Base-by-base conservation (phyloP, 2,329 filamentous ascomycete genomes). In the Sporothrix euskadiensis region DNA sequence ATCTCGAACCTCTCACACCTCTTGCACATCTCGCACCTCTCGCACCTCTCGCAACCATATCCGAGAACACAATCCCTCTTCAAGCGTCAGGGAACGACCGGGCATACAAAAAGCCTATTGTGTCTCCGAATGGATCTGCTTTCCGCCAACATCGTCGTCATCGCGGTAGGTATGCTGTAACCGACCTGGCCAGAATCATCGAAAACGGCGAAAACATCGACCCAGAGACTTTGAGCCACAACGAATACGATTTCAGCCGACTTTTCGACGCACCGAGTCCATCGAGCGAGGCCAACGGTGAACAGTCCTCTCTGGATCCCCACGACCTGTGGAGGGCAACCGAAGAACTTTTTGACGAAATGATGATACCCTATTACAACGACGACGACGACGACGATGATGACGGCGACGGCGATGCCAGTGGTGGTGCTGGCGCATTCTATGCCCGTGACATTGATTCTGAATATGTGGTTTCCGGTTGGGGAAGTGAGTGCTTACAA, bases 401-500 rank as follows among this genome's bases (percentile, higher is more conserved):
- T 35, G 75, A 69, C 30, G 73, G 74, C 74, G 32, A 77, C 44
- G 73, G 77, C 73, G 76, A 79, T 59, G 73, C 75, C 69, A 77
- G 80, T 49, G 76, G 87, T 85, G 90, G 91, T 88, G 89, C 91
- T 84, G 85, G 85, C 80, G 85, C 88, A 81, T 85, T 88, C 79
- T 81, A 86, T 85, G 85, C 82, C 71, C 78, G 78, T 75, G 78
- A 79, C 82, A 81, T 85, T 81, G 86, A 92, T 79, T 80, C 86
- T 74, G 86, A 86, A 83, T 92, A 89, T 82, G 82, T 92, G 85
- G 89, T 92, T 81, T 90, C 88, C 78, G 91, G 90, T 74, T 94
- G 90, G 91, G 90, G 87, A 82, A 88, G 88, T 84, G 88, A 92
- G 85, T 91, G 91, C 94, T 97, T 94, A 97, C 92, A 89, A 87